These are phyloP conservation scores for Lecanoromycetidae sp. DNA, from an alignment of 2,329 filamentous ascomycete species.

Conservation along the genomic window DNA sequence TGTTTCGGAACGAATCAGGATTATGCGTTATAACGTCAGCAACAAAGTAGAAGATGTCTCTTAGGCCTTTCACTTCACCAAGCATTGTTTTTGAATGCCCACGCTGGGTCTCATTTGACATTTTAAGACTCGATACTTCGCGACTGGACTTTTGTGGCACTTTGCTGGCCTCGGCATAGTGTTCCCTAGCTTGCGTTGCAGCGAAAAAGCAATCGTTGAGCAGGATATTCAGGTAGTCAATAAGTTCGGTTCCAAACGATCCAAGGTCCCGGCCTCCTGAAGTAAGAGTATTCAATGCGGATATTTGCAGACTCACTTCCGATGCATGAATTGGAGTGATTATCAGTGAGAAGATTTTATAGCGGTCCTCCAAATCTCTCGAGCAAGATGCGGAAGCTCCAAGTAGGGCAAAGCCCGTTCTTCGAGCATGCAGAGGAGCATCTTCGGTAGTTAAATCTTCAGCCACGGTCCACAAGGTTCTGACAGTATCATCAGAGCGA, in stretches of 20 bases:
- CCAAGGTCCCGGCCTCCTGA: constrained; percentile 1
- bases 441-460: constrained; percentile 51
- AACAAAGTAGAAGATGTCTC: background rate
- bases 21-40: constrained; percentile 1
- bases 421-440: constrained; percentile 43
- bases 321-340: constrained; percentile 30
- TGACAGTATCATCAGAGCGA: constrained; percentile 2
- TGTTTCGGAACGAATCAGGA: background rate
- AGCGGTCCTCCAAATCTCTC: constrained; percentile 51
- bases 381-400: constrained; percentile 53
- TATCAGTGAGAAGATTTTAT: constrained; percentile 53
- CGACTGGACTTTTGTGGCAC: background rate
- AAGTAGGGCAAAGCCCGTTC: constrained; percentile 53
- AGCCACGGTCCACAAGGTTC: constrained; percentile 49
- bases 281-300: constrained; percentile 8
- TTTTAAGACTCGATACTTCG: background rate
- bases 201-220: constrained; percentile 3
- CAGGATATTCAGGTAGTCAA: constrained; percentile 1
- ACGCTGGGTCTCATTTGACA: too few species aligned
- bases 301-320: constrained; percentile 6
- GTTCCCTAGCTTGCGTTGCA: constrained; percentile 5
- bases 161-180: background rate
- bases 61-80: background rate
- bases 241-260: constrained; percentile 7
- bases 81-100: background rate